A percentile compares a stretch with the other conserved stretches of the same genome.
Evolutionary conservation across 805 yeast species (phyloP).

Genomic region (Ogataea dorogensis): DNA sequence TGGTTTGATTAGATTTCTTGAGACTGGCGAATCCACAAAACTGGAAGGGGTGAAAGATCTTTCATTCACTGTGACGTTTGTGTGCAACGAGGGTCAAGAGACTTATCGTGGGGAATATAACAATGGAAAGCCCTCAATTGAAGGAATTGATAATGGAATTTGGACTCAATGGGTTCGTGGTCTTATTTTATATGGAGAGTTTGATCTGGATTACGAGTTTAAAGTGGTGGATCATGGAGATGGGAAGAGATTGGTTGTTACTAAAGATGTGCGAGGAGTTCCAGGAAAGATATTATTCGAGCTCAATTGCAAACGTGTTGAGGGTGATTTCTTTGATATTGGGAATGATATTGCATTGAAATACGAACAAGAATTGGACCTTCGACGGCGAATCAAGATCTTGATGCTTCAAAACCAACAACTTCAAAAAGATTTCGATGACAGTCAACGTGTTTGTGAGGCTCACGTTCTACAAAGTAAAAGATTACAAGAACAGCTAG

Average conservation of each 20-base stretch:
- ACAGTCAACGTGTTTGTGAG: slow-evolving; percentile 8
- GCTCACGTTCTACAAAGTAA: slow-evolving; percentile 5
- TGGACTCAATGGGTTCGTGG: slow-evolving; percentile 16
- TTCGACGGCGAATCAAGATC: slow-evolving; percentile 8
- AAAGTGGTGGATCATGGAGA: slow-evolving; percentile 6
- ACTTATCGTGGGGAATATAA: slow-evolving; percentile 8
- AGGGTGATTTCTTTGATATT: slow-evolving; percentile 13
- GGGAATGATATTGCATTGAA: slow-evolving; percentile 14
- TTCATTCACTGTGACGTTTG: slow-evolving; percentile 13
- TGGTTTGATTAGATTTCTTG: not conserved
- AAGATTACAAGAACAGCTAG: slow-evolving; percentile 8
- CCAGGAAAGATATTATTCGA: slow-evolving; percentile 17
- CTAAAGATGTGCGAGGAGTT: slow-evolving; percentile 14
- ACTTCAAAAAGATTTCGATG: slow-evolving; percentile 8
- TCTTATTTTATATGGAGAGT: slow-evolving; percentile 11
- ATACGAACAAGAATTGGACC: slow-evolving; percentile 15
- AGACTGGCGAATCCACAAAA: not conserved
- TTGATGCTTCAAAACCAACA: slow-evolving; percentile 8
- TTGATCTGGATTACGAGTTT: slow-evolving; percentile 14
- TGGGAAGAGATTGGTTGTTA: slow-evolving; percentile 9
- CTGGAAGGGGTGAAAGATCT: not conserved
- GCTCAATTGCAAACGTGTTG: slow-evolving; percentile 9
- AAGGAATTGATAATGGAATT: slow-evolving; percentile 4
- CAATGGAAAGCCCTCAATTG: slow-evolving; percentile 2
- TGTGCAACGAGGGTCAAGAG: slow-evolving; percentile 11